Percentiles rank a stretch among this genome's conserved stretches.
phyloP scores from a whole-genome alignment of 768 basidiomycete species.

The Pleurotus pulmonarius region DNA sequence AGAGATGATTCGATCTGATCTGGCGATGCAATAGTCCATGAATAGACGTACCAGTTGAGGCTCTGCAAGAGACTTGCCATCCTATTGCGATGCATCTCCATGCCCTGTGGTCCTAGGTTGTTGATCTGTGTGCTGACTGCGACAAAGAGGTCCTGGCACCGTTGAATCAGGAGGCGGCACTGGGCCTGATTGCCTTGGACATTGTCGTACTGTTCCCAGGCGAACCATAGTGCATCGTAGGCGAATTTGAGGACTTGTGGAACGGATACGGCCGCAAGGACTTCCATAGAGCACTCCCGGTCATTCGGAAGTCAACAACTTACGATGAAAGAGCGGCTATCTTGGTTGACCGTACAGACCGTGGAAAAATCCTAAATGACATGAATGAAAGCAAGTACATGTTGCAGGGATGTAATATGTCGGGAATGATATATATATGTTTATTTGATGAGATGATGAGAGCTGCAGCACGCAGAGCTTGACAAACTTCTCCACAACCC shows the following conservation, averaged over 20 bases:
- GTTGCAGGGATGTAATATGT: no score
- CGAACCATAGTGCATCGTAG: neutral
- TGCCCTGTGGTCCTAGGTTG: neutral
- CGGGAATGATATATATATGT: no score
- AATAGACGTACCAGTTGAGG: neutral
- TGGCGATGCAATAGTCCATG: no score
- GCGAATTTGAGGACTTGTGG: neutral
- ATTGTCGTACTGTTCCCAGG: slow-evolving; percentile 2
- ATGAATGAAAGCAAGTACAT: no score
- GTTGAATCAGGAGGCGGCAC: slow-evolving; percentile 1
- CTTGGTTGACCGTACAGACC: no score
- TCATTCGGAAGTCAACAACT: no score
- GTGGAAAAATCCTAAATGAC: no score
- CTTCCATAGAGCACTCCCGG: no score
- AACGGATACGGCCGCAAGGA: slow-evolving; percentile 3
- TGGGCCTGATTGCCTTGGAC: slow-evolving; percentile 5
- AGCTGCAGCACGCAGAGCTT: no score
- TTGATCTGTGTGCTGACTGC: neutral
- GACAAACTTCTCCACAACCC: no score
- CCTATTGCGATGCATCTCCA: neutral
- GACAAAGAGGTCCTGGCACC: neutral
- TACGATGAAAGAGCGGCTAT: no score
- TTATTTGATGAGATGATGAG: no score
- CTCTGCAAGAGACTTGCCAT: neutral
- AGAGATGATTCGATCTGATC: neutral